A percentile compares a stretch with the other conserved stretches of the same genome.
Evolutionary conservation across 768 basidiomycete species (phyloP).

Genomic region (Hortiboletus flavorubellus): DNA sequence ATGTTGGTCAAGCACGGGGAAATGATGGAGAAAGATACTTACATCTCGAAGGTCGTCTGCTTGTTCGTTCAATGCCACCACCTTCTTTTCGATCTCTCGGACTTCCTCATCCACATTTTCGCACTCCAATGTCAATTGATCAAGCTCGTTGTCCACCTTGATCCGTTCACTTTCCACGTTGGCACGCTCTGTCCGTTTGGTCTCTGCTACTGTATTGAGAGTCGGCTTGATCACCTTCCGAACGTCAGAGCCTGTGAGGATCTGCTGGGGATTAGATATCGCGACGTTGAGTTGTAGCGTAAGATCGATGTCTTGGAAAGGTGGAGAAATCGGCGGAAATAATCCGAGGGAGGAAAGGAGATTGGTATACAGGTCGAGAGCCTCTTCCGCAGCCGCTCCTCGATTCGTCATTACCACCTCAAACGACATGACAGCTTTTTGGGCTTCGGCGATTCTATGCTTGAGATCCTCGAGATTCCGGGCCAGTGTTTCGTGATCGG

Average conservation of each 20-base stretch:
- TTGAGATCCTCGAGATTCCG: constrained; percentile 75
- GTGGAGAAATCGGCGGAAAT: constrained; percentile 68
- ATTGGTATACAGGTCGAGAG: constrained; percentile 74
- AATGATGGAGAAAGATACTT: constrained; percentile 20
- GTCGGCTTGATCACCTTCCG: constrained; percentile 74
- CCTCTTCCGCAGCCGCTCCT: constrained; percentile 76
- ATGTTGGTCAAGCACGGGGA: background rate
- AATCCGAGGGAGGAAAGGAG: constrained; percentile 73
- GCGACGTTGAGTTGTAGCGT: constrained; percentile 80
- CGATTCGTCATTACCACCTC: constrained; percentile 84
- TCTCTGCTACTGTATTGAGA: constrained; percentile 66
- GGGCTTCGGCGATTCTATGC: constrained; percentile 70
- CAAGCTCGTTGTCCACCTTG: constrained; percentile 78
- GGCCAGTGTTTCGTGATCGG: constrained; percentile 76
- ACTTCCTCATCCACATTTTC: constrained; percentile 83
- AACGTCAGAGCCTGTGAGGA: constrained; percentile 69
- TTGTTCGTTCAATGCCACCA: constrained; percentile 63
- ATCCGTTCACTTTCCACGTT: constrained; percentile 74
- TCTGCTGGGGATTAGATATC: constrained; percentile 60
- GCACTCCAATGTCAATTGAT: constrained; percentile 69
- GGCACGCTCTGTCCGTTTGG: constrained; percentile 65
- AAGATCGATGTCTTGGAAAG: constrained; percentile 72
- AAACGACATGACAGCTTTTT: constrained; percentile 67
- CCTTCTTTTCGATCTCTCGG: constrained; percentile 69
- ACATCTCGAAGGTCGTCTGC: constrained; percentile 84